Percentiles rank a stretch among this genome's conserved stretches.
Evolutionary conservation across 768 basidiomycete species (phyloP).

Genomic region (Collybia sordida): DNA sequence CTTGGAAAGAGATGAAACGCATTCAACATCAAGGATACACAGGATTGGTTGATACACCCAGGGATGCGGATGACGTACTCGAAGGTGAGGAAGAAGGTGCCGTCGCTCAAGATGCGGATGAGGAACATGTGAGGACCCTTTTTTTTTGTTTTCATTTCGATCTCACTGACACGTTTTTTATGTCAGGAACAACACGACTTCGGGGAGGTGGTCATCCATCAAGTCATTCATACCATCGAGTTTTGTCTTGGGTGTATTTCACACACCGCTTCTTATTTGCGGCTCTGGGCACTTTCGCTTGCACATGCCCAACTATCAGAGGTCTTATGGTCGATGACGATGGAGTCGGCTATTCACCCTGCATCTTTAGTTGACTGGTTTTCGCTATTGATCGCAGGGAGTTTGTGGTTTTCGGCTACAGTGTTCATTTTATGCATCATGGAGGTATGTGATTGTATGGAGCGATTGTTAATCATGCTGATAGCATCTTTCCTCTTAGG

Average conservation of each 20-base stretch:
- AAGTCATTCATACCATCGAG: conserved; percentile 98
- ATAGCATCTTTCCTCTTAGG: conserved; percentile 43
- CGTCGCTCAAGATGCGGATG: conserved; percentile 68
- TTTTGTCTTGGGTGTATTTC: conserved; percentile 99
- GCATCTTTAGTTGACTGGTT: conserved; percentile 64
- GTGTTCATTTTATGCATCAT: conserved; percentile 85
- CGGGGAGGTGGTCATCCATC: conserved; percentile 93
- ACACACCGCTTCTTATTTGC: conserved; percentile 91
- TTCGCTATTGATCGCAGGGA: conserved; percentile 45
- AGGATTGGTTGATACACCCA: conserved; percentile 56
- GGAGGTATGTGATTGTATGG: conserved; percentile 66
- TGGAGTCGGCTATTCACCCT: conserved; percentile 62
- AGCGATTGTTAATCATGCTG: conserved; percentile 13
- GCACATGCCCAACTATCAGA: conserved; percentile 98
- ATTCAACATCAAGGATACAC: conserved; percentile 85
- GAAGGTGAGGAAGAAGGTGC: conserved; percentile 83
- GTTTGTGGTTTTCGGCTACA: conserved; percentile 80
- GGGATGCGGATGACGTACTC: conserved; percentile 60
- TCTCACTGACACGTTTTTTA: conserved; percentile 1
- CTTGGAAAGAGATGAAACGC: conserved; percentile 86
- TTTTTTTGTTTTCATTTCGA: conserved; percentile 15
- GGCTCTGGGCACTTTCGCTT: conserved; percentile 96
- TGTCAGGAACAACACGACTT: conserved; percentile 84
- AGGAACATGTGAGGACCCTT: conserved; percentile 64
- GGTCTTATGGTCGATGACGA: conserved; percentile 88